phyloP scores from a whole-genome alignment of 2,329 filamentous ascomycete species.

The Hortaea sp. region DNA sequence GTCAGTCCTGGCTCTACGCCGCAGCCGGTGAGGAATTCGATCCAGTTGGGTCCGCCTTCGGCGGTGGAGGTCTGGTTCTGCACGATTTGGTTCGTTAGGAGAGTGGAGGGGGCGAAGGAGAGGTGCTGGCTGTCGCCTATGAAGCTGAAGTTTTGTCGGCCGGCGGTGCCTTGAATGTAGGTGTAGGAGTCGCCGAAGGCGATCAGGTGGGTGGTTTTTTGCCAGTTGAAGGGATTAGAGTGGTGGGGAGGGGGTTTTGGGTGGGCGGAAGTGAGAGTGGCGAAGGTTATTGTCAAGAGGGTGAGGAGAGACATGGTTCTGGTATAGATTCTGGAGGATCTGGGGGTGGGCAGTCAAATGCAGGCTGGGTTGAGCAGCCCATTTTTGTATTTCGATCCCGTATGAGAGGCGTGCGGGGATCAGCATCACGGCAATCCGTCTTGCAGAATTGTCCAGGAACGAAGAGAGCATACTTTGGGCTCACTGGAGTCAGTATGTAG shows the following conservation, averaged over 20 bases:
- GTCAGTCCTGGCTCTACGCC: constrained; percentile 25
- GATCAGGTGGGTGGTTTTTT: constrained; percentile 18
- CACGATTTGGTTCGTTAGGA: constrained; percentile 41
- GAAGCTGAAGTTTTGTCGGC: constrained; percentile 43
- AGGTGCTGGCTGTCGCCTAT: constrained; percentile 44
- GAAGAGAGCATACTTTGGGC: not conserved
- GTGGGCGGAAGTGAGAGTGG: not conserved
- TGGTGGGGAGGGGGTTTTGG: not conserved
- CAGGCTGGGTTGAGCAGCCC: no score
- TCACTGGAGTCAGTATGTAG: no score
- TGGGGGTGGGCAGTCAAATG: no score
- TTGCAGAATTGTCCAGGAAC: not conserved
- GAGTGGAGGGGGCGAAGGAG: constrained; percentile 33
- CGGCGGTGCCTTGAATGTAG: constrained; percentile 44
- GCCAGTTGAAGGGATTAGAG: constrained; percentile 3
- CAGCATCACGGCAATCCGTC: not conserved
- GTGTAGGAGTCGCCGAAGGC: constrained; percentile 45
- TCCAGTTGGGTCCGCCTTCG: constrained; percentile 46
- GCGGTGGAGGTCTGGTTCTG: constrained; percentile 43
- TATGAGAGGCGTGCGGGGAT: not conserved
- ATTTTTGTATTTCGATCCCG: no score
- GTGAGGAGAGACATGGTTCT: not conserved
- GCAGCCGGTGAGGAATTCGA: constrained; percentile 44
- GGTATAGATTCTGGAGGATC: no score
- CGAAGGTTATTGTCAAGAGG: not conserved